Evolutionary conservation across 2,329 filamentous ascomycete genomes (phyloP).

Genomic region (Ophiostoma populinum): DNA sequence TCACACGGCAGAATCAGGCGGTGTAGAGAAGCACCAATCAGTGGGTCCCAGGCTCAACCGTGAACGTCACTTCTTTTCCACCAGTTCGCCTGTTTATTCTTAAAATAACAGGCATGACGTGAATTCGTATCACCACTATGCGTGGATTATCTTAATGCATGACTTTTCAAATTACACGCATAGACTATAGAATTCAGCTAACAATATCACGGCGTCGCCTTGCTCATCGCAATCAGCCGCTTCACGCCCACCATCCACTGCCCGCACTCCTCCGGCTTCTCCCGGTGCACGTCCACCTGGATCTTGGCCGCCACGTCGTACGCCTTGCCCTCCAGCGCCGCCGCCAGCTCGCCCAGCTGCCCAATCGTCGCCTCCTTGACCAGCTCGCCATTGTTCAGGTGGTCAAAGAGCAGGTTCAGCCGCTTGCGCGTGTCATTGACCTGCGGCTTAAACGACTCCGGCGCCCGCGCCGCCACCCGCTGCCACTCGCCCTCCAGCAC

Average conservation of each 20-base stretch:
- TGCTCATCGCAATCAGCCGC: conserved; percentile 49
- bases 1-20: too few relatives aligned
- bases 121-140: too few relatives aligned
- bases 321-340: conserved; percentile 50
- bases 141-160: too few relatives aligned
- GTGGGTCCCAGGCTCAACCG: too few relatives aligned
- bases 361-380: conserved; percentile 63
- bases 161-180: too few relatives aligned
- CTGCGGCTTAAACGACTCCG: conserved; percentile 69
- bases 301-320: conserved; percentile 50
- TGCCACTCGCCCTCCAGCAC: conserved; percentile 73
- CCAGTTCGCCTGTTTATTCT: too few relatives aligned
- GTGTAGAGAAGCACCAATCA: too few relatives aligned
- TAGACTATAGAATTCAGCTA: not conserved
- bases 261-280: conserved; percentile 64
- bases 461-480: conserved; percentile 71
- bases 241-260: conserved; percentile 52
- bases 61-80: too few relatives aligned
- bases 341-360: conserved; percentile 45
- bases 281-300: conserved; percentile 58
- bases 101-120: too few relatives aligned
- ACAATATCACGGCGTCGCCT: conserved; percentile 31
- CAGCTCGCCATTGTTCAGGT: conserved; percentile 88
- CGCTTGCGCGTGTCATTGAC: conserved; percentile 91
- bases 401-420: conserved; percentile 84